phyloP scores from a whole-genome alignment of 495 filamentous ascomycete species.

The Jackrogersella multiformis region DNA sequence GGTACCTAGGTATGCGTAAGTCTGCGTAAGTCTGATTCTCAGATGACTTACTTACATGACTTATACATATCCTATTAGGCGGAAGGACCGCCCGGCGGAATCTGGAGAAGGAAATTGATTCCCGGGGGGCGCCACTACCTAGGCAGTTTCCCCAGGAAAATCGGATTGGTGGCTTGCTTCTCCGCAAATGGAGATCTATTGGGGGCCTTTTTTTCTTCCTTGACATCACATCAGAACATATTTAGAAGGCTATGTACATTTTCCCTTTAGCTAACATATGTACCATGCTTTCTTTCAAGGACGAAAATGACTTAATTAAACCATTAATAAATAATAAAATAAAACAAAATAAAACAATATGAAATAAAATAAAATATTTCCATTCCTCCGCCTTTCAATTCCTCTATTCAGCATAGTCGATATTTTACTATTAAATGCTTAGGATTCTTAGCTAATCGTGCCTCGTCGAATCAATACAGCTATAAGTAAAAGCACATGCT shows the following conservation, averaged over 20 bases:
- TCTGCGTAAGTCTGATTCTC: neutral
- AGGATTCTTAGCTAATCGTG: constrained; percentile 9
- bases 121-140: constrained; percentile 13
- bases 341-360: constrained; percentile 1
- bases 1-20: constrained; percentile 4
- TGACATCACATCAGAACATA: neutral
- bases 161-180: constrained; percentile 30
- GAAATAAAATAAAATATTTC: neutral
- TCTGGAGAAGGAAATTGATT: constrained; percentile 18
- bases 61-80: constrained; percentile 4
- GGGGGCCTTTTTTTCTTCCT: constrained; percentile 1
- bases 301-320: neutral
- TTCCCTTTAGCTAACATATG: neutral
- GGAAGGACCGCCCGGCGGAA: constrained; percentile 6
- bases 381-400: neutral
- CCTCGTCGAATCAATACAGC: constrained; percentile 2
- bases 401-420: neutral
- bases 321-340: neutral
- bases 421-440: neutral
- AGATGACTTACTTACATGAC: constrained; percentile 15
- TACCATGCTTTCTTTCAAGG: neutral
- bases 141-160: constrained; percentile 34
- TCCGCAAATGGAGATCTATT: constrained; percentile 23
- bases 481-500: neutral
- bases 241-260: neutral